Percentiles rank a stretch among this genome's conserved stretches.
Conservation (phyloP, 441 rosid species). For the Flueggea neowawraea region DNA sequence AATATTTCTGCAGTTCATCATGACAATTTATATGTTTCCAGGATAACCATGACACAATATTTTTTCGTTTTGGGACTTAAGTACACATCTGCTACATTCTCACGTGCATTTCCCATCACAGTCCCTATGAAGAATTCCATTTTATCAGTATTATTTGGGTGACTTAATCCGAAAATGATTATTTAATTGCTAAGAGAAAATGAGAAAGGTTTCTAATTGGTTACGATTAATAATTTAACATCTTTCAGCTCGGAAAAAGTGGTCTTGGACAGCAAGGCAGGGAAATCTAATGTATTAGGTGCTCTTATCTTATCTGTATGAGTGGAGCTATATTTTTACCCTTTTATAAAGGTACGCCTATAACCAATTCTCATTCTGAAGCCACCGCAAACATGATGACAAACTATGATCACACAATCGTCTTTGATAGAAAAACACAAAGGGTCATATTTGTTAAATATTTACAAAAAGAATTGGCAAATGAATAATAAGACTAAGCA, state of each 20-base stretch:
- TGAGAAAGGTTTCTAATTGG: not conserved
- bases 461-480: too few relatives aligned
- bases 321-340: slow-evolving; percentile 45
- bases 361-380: too few relatives aligned
- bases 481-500: too few relatives aligned
- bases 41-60: slow-evolving; percentile 52
- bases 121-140: slow-evolving; percentile 65
- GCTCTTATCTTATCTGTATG: slow-evolving; percentile 45
- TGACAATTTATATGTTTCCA: too few relatives aligned
- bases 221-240: not conserved
- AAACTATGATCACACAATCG: too few relatives aligned
- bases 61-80: slow-evolving; percentile 59
- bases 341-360: slow-evolving; percentile 58
- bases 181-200: not conserved
- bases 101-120: slow-evolving; percentile 62
- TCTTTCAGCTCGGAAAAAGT: slow-evolving; percentile 45
- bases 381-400: too few relatives aligned
- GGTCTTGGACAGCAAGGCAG: slow-evolving; percentile 33
- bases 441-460: too few relatives aligned
- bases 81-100: slow-evolving; percentile 56
- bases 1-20: too few relatives aligned
- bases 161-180: slow-evolving; percentile 5
- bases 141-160: slow-evolving; percentile 59
- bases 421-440: too few relatives aligned
- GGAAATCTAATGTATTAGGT: slow-evolving; percentile 52